Evolutionary conservation across 2,329 filamentous ascomycete genomes (phyloP).

Genomic region (Venturia oleaginea): DNA sequence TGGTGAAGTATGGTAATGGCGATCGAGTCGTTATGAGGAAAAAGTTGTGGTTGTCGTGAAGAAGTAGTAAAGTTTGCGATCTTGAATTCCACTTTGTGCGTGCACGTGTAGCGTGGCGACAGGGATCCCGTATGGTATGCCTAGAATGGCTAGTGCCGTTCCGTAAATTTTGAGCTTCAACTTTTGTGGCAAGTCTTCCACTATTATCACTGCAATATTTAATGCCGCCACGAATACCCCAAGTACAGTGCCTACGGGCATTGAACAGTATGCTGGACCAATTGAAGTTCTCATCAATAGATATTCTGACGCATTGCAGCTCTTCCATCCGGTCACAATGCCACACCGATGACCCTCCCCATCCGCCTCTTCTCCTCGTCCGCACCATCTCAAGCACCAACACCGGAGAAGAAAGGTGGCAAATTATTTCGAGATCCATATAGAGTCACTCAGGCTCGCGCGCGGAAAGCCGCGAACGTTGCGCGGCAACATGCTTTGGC

Average conservation of each 20-base stretch:
- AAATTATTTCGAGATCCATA: conserved; percentile 71
- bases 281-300: neutral
- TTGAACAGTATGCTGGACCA: conserved; percentile 23
- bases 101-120: conserved; percentile 1
- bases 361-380: conserved; percentile 53
- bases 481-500: conserved; percentile 63
- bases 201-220: conserved; percentile 13
- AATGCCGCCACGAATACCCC: conserved; percentile 42
- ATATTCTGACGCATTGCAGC: conserved; percentile 6
- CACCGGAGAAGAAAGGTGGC: conserved; percentile 42
- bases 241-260: conserved; percentile 34
- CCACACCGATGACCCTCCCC: conserved; percentile 38
- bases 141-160: neutral
- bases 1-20: conserved; percentile 44
- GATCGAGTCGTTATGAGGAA: neutral
- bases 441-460: conserved; percentile 67
- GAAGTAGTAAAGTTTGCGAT: conserved; percentile 2
- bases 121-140: neutral
- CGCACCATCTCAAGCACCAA: conserved; percentile 44
- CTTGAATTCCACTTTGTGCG: neutral
- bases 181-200: no score
- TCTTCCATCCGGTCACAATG: conserved; percentile 1
- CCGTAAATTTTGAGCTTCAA: neutral
- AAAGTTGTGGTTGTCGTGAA: conserved; percentile 5
- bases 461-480: conserved; percentile 75